A percentile compares a stretch with the other conserved stretches of the same genome.
These are phyloP conservation scores for Phylloporus scabripes DNA, from an alignment of 768 basidiomycete genomes.

Conservation along the genomic window DNA sequence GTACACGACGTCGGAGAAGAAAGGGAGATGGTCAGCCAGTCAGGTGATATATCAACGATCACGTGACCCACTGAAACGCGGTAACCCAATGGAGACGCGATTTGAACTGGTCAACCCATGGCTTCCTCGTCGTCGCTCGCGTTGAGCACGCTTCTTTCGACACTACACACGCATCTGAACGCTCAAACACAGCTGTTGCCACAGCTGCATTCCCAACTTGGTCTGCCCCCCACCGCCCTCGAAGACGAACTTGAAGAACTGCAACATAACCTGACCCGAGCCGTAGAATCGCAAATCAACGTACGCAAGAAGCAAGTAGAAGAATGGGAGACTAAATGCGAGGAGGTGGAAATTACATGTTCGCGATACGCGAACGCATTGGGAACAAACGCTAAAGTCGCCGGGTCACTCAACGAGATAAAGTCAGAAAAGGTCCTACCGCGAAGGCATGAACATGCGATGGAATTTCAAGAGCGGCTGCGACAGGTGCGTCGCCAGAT, in stretches of 20 bases:
- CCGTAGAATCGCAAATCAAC: slow-evolving; percentile 72
- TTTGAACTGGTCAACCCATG: slow-evolving; percentile 12
- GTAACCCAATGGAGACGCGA: slow-evolving; percentile 17
- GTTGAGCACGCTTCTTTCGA: slow-evolving; percentile 66
- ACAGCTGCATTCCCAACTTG: slow-evolving; percentile 77
- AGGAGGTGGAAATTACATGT: slow-evolving; percentile 57
- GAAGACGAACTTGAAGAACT: slow-evolving; percentile 74
- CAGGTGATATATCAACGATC: slow-evolving; percentile 25
- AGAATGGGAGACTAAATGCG: slow-evolving; percentile 62
- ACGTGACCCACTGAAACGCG: slow-evolving; percentile 20
- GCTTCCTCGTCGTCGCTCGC: slow-evolving; percentile 30
- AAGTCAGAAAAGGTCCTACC: slow-evolving; percentile 71
- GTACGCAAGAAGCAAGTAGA: slow-evolving; percentile 69
- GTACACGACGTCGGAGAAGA: too few species aligned
- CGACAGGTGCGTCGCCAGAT: slow-evolving; percentile 54
- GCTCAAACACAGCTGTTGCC: slow-evolving; percentile 79
- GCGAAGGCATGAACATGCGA: slow-evolving; percentile 58
- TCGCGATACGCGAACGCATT: slow-evolving; percentile 61
- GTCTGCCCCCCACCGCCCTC: slow-evolving; percentile 71
- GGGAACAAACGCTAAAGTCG: slow-evolving; percentile 65
- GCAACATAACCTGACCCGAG: slow-evolving; percentile 67
- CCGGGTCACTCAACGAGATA: slow-evolving; percentile 60
- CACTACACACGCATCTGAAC: slow-evolving; percentile 72
- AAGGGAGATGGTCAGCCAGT: too few species aligned
- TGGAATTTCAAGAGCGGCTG: slow-evolving; percentile 71